Evolutionary conservation across 1,139 yeast species (phyloP).

Genomic region (Blastobotrys malaysiensis): DNA sequence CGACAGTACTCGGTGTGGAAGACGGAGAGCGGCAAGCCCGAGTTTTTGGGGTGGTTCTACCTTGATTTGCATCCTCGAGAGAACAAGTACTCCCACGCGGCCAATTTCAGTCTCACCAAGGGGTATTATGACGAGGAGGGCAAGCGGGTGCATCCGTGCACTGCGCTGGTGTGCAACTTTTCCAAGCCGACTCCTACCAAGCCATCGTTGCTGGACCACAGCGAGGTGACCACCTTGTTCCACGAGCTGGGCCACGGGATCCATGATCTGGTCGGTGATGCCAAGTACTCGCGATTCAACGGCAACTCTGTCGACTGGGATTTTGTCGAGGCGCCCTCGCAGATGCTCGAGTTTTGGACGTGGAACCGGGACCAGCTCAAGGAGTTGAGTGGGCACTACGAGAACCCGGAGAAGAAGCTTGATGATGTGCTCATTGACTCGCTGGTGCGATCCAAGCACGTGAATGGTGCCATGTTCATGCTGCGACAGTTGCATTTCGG

Average conservation of each 20-base stretch:
- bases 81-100: constrained; percentile 85
- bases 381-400: constrained; percentile 58
- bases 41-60: constrained; percentile 72
- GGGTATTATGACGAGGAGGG: constrained; percentile 50
- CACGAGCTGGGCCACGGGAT: constrained; percentile 90
- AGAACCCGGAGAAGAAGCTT: constrained; percentile 51
- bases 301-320: constrained; percentile 78
- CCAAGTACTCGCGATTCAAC: constrained; percentile 60
- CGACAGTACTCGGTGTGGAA: constrained; percentile 71
- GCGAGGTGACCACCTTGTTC: constrained; percentile 78
- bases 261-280: constrained; percentile 66
- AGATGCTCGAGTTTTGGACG: constrained; percentile 84
- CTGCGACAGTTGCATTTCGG: constrained; percentile 77
- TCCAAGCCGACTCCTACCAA: constrained; percentile 66
- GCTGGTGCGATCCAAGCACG: constrained; percentile 62
- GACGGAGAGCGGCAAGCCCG: constrained; percentile 44
- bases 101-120: constrained; percentile 67
- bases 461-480: constrained; percentile 64
- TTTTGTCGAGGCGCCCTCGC: constrained; percentile 88
- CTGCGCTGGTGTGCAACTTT: constrained; percentile 80
- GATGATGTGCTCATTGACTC: constrained; percentile 55
- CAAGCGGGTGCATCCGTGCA: constrained; percentile 57
- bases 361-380: constrained; percentile 65
- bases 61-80: constrained; percentile 81
- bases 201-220: constrained; percentile 72